Percentiles rank a stretch among this genome's conserved stretches.
phyloP scores from a whole-genome alignment of 768 basidiomycete species.

The Termitomyces sp. region DNA sequence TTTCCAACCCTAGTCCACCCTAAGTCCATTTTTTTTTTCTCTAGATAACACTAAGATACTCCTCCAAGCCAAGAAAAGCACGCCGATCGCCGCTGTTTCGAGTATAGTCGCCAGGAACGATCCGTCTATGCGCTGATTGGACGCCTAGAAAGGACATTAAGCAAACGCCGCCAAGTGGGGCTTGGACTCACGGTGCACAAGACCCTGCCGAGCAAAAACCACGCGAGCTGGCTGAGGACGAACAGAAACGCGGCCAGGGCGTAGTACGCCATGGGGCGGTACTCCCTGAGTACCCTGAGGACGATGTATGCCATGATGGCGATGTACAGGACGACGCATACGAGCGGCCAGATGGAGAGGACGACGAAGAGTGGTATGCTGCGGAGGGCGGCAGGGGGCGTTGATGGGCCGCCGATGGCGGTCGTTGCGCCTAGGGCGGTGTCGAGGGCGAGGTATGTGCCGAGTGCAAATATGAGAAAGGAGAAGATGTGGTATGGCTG shows the following conservation, averaged over 20 bases:
- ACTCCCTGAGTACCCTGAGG: slow-evolving; percentile 70
- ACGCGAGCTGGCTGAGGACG: slow-evolving; percentile 75
- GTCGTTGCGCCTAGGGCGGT: slow-evolving; percentile 64
- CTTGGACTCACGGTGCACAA: slow-evolving; percentile 56
- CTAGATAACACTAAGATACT: slow-evolving; percentile 41
- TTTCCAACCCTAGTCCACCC: no score
- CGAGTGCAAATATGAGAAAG: slow-evolving; percentile 61
- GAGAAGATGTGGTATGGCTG: slow-evolving; percentile 65
- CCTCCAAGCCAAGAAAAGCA: slow-evolving; percentile 78
- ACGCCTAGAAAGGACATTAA: slow-evolving; percentile 36
- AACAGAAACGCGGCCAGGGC: slow-evolving; percentile 68
- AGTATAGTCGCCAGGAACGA: slow-evolving; percentile 84
- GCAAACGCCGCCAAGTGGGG: not conserved
- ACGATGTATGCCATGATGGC: slow-evolving; percentile 80
- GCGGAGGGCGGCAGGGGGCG: slow-evolving; percentile 51
- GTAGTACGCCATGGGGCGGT: slow-evolving; percentile 78
- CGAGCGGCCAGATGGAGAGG: slow-evolving; percentile 68
- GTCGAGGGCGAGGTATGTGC: slow-evolving; percentile 85
- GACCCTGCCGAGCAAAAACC: slow-evolving; percentile 74
- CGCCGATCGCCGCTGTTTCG: slow-evolving; percentile 69
- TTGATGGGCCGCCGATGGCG: slow-evolving; percentile 54
- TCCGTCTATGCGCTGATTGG: slow-evolving; percentile 74
- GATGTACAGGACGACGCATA: slow-evolving; percentile 58
- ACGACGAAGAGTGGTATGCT: slow-evolving; percentile 81
- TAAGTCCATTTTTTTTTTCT: no score